These are phyloP conservation scores for Stachybotrys elegans DNA, from an alignment of 2,329 filamentous ascomycete species.

Conservation along the genomic window DNA sequence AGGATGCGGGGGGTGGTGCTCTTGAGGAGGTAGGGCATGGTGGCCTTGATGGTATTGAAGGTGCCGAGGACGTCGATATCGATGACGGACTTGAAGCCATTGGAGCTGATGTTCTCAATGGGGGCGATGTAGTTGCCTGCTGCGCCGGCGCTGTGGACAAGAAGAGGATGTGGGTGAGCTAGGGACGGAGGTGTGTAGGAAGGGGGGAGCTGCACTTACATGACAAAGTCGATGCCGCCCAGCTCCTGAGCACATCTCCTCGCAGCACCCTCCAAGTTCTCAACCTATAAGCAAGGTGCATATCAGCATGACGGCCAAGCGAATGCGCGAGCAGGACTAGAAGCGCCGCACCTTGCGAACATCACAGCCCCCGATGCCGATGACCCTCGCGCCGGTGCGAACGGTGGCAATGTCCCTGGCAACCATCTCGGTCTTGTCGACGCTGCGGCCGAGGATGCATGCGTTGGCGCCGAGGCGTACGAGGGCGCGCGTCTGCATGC, in stretches of 20 bases:
- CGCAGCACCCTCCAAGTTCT: conserved; percentile 56
- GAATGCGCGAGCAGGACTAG: no score
- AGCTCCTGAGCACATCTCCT: conserved; percentile 77
- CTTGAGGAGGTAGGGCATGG: conserved; percentile 71
- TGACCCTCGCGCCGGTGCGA: conserved; percentile 72
- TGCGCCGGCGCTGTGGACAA: conserved; percentile 68
- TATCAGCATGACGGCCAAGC: no score
- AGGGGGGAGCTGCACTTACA: conserved; percentile 50
- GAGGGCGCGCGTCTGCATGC: conserved; percentile 84
- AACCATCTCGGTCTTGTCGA: conserved; percentile 76
- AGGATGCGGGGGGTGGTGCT: conserved; percentile 79
- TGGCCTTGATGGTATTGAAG: conserved; percentile 93
- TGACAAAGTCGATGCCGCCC: conserved; percentile 85
- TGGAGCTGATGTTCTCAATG: conserved; percentile 73
- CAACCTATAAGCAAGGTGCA: conserved; percentile 18
- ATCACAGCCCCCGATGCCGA: conserved; percentile 77
- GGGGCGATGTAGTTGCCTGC: conserved; percentile 94
- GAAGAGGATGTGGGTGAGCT: no score
- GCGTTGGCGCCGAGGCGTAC: conserved; percentile 90
- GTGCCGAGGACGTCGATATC: conserved; percentile 94
- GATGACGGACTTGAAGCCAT: conserved; percentile 92
- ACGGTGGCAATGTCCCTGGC: conserved; percentile 79
- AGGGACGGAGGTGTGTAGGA: no score
- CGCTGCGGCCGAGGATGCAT: conserved; percentile 87
- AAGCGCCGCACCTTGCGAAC: conserved; percentile 74